A percentile compares a stretch with the other conserved stretches of the same genome.
phyloP scores from a whole-genome alignment of 345 rosid species.

The Eucalyptus pauciflora region DNA sequence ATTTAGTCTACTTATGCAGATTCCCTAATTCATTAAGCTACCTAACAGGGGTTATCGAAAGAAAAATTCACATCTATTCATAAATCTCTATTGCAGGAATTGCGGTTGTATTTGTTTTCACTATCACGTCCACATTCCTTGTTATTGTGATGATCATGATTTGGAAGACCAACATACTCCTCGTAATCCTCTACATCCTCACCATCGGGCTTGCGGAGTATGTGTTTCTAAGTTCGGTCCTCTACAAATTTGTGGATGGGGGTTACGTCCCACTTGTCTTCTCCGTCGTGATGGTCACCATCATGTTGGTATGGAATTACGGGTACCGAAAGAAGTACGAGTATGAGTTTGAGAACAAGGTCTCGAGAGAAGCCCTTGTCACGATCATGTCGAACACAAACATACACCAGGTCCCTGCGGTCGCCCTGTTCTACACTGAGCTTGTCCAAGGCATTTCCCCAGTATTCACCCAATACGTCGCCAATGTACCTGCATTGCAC shows the following conservation, averaged over 20 bases:
- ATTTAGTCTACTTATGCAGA: background rate
- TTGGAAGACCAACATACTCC: conserved; percentile 18
- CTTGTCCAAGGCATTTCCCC: conserved; percentile 21
- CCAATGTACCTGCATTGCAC: conserved; percentile 4
- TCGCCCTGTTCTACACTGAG: conserved; percentile 15
- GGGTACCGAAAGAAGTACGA: conserved; percentile 8
- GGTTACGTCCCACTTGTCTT: conserved; percentile 19
- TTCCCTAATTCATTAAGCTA: background rate
- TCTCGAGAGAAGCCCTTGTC: background rate
- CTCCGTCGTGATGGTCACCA: background rate
- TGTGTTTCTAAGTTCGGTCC: conserved; percentile 5
- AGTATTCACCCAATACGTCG: conserved; percentile 5
- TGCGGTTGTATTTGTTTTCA: conserved; percentile 14
- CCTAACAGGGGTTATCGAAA: background rate
- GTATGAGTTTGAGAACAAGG: conserved; percentile 9
- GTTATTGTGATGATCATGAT: conserved; percentile 22
- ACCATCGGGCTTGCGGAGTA: conserved; percentile 3
- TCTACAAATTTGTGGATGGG: conserved; percentile 17
- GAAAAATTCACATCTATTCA: background rate
- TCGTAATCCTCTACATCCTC: conserved; percentile 1
- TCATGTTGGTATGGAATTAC: conserved; percentile 21
- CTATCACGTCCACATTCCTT: conserved; percentile 9
- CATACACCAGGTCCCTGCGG: background rate
- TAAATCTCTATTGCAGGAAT: conserved; percentile 1
- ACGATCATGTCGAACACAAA: background rate